A percentile compares a stretch with the other conserved stretches of the same genome.
Conservation (phyloP, 2,329 filamentous ascomycete genomes). For the Phaeosphaeriaceae sp. region DNA sequence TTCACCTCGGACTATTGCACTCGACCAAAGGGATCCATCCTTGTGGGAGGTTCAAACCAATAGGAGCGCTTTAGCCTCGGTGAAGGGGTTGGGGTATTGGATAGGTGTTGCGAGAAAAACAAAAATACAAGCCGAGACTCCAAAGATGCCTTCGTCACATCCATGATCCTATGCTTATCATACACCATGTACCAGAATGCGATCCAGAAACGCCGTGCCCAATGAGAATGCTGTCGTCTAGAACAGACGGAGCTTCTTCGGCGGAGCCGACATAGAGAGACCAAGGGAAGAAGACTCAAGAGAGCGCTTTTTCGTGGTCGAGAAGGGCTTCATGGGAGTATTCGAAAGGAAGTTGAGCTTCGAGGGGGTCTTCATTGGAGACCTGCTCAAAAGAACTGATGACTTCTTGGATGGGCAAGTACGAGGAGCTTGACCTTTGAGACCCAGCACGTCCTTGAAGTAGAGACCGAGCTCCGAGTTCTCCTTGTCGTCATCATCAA, state of each 20-base stretch:
- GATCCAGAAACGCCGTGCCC: neutral
- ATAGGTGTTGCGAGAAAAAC: neutral
- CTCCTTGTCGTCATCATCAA: conserved; percentile 33
- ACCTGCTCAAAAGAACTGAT: conserved; percentile 38
- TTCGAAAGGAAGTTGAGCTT: conserved; percentile 52
- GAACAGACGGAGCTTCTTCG: conserved; percentile 36
- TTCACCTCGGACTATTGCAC: conserved; percentile 26
- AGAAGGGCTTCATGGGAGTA: conserved; percentile 31
- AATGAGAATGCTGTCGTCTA: conserved; percentile 10
- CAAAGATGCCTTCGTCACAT: neutral
- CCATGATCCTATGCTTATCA: neutral
- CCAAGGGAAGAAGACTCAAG: conserved; percentile 23
- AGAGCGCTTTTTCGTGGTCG: conserved; percentile 30
- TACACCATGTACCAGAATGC: neutral
- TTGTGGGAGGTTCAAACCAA: conserved; percentile 25
- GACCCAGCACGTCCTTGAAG: conserved; percentile 51
- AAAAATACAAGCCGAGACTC: neutral
- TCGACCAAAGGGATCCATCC: conserved; percentile 22
- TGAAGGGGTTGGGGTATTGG: conserved; percentile 4
- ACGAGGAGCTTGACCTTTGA: conserved; percentile 51
- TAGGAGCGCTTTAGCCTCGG: conserved; percentile 26
- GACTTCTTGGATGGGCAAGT: conserved; percentile 34
- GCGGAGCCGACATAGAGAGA: conserved; percentile 25
- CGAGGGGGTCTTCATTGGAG: conserved; percentile 61
- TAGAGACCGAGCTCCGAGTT: conserved; percentile 46